Conservation (phyloP, 495 filamentous ascomycete genomes). For the Penicillium subrubescens region DNA sequence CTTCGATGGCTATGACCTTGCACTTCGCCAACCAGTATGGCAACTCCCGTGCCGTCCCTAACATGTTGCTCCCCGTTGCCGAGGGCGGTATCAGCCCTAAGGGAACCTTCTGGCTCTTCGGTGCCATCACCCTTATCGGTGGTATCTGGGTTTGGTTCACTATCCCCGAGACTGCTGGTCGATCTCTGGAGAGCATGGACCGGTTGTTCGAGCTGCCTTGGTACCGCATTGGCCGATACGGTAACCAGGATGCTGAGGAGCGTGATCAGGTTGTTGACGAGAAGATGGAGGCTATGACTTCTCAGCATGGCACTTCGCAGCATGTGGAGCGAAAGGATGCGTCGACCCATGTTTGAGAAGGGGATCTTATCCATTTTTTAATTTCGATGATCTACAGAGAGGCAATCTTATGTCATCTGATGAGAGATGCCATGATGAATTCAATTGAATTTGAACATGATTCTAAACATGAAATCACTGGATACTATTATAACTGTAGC, state of each 20-base stretch:
- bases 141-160: slow-evolving; percentile 59
- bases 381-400: not conserved
- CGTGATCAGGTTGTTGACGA: slow-evolving; percentile 40
- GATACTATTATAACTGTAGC: not conserved
- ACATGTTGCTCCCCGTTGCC: slow-evolving; percentile 54
- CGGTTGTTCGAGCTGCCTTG: slow-evolving; percentile 67
- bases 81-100: slow-evolving; percentile 47
- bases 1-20: slow-evolving; percentile 51
- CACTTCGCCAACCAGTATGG: slow-evolving; percentile 78
- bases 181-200: slow-evolving; percentile 60
- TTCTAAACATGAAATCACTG: not conserved
- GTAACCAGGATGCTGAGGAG: slow-evolving; percentile 57
- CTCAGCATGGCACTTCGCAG: slow-evolving; percentile 19
- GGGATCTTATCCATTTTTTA: not conserved
- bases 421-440: slow-evolving; percentile 4
- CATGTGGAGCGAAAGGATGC: slow-evolving; percentile 19
- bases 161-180: slow-evolving; percentile 47
- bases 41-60: slow-evolving; percentile 56
- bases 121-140: slow-evolving; percentile 60
- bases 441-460: not conserved
- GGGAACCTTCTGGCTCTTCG: slow-evolving; percentile 72
- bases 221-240: slow-evolving; percentile 64
- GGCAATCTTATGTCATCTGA: not conserved
- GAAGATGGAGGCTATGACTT: slow-evolving; percentile 28
- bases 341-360: not conserved